Evolutionary conservation across 1,284 basidiomycete genomes (phyloP), one percentile per base, ranked within the genome.

Genomic region (Malassezia obtusa): DNA sequence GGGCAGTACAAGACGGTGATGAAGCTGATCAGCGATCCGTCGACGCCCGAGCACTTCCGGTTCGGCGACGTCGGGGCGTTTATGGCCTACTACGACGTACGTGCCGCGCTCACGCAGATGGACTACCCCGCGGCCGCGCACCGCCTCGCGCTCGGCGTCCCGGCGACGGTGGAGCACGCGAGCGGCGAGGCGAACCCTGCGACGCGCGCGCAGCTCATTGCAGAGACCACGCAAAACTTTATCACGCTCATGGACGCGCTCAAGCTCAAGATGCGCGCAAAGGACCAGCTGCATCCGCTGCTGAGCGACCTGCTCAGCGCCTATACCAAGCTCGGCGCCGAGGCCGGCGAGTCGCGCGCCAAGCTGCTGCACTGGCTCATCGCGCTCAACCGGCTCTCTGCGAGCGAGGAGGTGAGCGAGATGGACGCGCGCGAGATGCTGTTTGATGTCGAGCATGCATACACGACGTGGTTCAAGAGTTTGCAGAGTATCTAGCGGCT

Each of bases 161-260:
- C 92, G 1, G 92, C 94, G 0, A 96, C 91, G 0, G 86, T 96
- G 0, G 91, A 96, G 73, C 92, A 98, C 73, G 76, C 77, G 8
- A 74, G 88, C 77, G 62, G 88, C 80, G 58, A 62, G 1, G 49
- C 53, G 0, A 12, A 11, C 21, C 8, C 5, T 9, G 32, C 30
- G 17, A 90, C 95, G 75, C 87, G 87, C 0, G 87, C 87, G 26
- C 92, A 95, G 76, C 89, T 87, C 84, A 89, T 98, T n/a, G 92
- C 92, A 4, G 90, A 96, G 75, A 95, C 91, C 4, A 98, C 94
- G 0, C 89, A 94, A 78, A 75, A 50, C 69, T 98, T 96, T 65
- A 98, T 98, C 67, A 96, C 92, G 0, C 91, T 98, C 63, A 95
- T 96, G 88, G 92, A 98, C 67, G 92, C 91, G 0, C 80, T 96